Evolutionary conservation across 768 basidiomycete genomes (phyloP).

Genomic region (Pleurotus giganteus): DNA sequence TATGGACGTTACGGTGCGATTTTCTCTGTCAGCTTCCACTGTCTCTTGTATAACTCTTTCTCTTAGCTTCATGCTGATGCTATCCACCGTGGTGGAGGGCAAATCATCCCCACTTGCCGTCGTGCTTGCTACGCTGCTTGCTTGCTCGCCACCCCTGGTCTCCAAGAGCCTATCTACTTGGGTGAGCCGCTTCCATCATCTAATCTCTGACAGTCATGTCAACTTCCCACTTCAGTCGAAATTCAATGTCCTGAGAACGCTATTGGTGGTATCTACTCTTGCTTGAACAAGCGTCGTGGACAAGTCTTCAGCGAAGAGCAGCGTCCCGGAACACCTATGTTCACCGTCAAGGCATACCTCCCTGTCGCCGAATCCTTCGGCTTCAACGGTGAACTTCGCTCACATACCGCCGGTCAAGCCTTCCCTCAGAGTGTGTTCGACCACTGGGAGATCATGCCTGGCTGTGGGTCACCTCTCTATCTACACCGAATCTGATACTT

Average conservation of each 20-base stretch:
- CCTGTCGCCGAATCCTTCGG: conserved; percentile 93
- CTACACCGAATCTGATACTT: conserved; percentile 9
- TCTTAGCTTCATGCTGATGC: conserved; percentile 92
- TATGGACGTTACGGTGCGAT: conserved; percentile 82
- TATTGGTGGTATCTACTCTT: conserved; percentile 95
- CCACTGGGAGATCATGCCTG: conserved; percentile 86
- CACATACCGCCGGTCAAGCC: conserved; percentile 92
- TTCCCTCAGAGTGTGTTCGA: conserved; percentile 97
- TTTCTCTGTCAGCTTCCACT: background rate
- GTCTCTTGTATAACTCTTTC: conserved; percentile 1
- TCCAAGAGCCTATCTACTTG: conserved; percentile 97
- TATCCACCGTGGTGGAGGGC: conserved; percentile 98
- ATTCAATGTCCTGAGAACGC: conserved; percentile 98
- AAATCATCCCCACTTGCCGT: conserved; percentile 96
- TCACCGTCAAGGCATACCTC: conserved; percentile 97
- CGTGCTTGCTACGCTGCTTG: conserved; percentile 96
- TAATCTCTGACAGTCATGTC: conserved; percentile 5
- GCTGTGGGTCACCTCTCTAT: conserved; percentile 49
- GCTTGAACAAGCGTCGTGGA: conserved; percentile 94
- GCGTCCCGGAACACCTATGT: conserved; percentile 96
- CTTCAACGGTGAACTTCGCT: conserved; percentile 95
- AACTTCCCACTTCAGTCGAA: conserved; percentile 59
- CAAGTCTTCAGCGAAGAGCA: conserved; percentile 99
- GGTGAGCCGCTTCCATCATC: conserved; percentile 41
- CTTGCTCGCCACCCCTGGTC: conserved; percentile 83